phyloP scores from a whole-genome alignment of 192 early-diverging fungal species.

The Entomortierella lignicola region DNA sequence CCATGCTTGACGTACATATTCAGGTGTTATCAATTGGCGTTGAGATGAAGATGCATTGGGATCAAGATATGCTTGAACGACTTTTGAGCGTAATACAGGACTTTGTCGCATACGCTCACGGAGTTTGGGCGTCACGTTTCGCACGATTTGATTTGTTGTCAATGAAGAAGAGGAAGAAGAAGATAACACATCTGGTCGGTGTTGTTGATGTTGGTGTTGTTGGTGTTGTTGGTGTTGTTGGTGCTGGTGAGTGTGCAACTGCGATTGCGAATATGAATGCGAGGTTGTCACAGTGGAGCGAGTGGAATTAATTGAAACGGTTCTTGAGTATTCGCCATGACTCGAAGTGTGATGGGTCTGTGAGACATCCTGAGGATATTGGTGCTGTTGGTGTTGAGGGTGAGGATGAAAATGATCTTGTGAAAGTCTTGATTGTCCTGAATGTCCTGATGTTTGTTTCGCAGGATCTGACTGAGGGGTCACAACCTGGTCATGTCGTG shows the following conservation, averaged over 20 bases:
- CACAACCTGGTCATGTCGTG: neutral
- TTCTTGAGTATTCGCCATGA: neutral
- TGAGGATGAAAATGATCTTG: neutral
- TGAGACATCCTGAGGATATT: neutral
- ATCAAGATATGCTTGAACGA: slow-evolving; percentile 45
- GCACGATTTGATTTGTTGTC: slow-evolving; percentile 7
- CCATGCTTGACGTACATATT: slow-evolving; percentile 41
- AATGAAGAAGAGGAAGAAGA: slow-evolving; percentile 20
- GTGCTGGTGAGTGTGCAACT: slow-evolving; percentile 1
- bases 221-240: neutral
- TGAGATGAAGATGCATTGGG: slow-evolving; percentile 16
- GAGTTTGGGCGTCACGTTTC: slow-evolving; percentile 27
- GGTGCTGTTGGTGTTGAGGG: slow-evolving; percentile 18
- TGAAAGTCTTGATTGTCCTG: too few relatives aligned
- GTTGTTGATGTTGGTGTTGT: slow-evolving; percentile 16
- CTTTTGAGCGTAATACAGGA: slow-evolving; percentile 35
- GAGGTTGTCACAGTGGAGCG: neutral
- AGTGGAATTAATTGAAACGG: neutral
- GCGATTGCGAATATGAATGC: neutral
- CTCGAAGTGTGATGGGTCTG: neutral
- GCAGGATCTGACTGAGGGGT: slow-evolving; percentile 1
- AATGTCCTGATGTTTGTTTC: neutral
- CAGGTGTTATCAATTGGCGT: slow-evolving; percentile 18
- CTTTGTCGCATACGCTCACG: slow-evolving; percentile 47
- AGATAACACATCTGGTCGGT: too few relatives aligned